Percentiles rank a stretch among this genome's conserved stretches.
Evolutionary conservation across 768 basidiomycete species (phyloP).

Genomic region (Leccinum rimulosum): DNA sequence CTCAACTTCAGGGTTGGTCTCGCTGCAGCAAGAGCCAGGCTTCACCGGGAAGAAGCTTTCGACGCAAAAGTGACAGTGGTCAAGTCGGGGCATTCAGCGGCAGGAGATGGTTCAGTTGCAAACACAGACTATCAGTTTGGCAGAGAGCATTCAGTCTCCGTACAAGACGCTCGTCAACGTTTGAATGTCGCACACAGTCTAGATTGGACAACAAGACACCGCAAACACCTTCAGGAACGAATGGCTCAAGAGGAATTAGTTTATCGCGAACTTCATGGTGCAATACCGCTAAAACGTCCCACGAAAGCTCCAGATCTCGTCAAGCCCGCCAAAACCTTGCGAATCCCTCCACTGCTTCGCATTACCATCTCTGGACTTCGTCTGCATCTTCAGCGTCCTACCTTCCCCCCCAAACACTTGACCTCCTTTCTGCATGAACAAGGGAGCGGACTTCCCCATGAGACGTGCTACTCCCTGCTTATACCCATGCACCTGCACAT

Average conservation of each 20-base stretch:
- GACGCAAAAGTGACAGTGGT: conserved; percentile 74
- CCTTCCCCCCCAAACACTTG: conserved; percentile 53
- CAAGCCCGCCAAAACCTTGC: conserved; percentile 31
- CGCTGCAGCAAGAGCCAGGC: conserved; percentile 65
- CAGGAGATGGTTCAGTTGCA: conserved; percentile 33
- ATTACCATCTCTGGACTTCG: conserved; percentile 56
- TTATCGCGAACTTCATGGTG: conserved; percentile 44
- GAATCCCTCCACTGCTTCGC: conserved; percentile 69
- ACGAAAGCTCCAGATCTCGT: conserved; percentile 45
- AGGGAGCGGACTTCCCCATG: conserved; percentile 65
- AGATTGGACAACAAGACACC: conserved; percentile 65
- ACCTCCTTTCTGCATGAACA: conserved; percentile 63
- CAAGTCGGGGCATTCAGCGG: conserved; percentile 25
- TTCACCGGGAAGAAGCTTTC: conserved; percentile 80
- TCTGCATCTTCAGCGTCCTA: conserved; percentile 55
- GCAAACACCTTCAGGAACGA: conserved; percentile 46
- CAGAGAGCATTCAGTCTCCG: conserved; percentile 60
- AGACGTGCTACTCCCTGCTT: conserved; percentile 74
- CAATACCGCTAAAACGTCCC: conserved; percentile 28
- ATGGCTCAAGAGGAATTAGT: conserved; percentile 47
- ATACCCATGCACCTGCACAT: conserved; percentile 80
- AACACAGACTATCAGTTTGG: conserved; percentile 64
- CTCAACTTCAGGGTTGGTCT: conserved; percentile 72
- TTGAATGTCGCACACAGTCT: conserved; percentile 68
- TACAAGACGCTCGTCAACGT: conserved; percentile 68